Evolutionary conservation across 2,329 filamentous ascomycete species (phyloP), one percentile per base, ranked within the genome.

Genomic region (Xylaria sp.): DNA sequence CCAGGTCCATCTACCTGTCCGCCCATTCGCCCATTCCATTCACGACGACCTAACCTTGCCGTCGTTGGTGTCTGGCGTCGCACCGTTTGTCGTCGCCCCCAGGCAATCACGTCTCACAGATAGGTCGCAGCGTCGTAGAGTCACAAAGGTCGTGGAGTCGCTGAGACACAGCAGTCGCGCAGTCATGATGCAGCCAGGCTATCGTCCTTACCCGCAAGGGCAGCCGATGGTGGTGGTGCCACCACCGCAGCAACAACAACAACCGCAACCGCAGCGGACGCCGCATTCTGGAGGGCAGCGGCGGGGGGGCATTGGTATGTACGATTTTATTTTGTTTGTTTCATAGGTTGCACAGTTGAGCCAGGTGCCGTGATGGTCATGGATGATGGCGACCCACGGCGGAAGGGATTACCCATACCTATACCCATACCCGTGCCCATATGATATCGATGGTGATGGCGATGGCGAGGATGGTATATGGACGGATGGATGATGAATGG

Each of bases 251-350:
- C 84, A 84, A 75, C 80, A 84, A 72, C 84, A 84, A 75, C 80
- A 59, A 28, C 84, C 72, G 67, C 76, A 85, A 72, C 85, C 84
- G 78, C 80, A 81, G 75, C 80, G 85, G 72, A 81, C 83, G 71
- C 81, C 84, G 72, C 85, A 86, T 79, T 76, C 80, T 70, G 77
- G 81, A 64, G 83, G 81, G 70, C 84, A 82, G 76, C 83, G 85
- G 71, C 83, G 85, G 73, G 84, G 84, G 73, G 85, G 84, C 72
- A 86, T 86, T 77, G 85, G 85, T 87, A 81, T 71, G 81, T 79
- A 69, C 48, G 28, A 64, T 69, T 23, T 51, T 11, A 54, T 69
- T 59, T 28, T 23, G 31, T 68, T 64, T 28, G 28, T 68, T 67
- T 28, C 26, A 48, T 66, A 53, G 31, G 42, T 58, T 69, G 46